Conservation (phyloP, 164 flowering plant genomes). For the Vitis vinifera region ASM3070453v1 NC_081811.1:8553001-8553500, state of each 20-base stretch:
- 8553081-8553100: not conserved
- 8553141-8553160: slow-evolving; percentile 21
- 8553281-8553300: too few relatives aligned
- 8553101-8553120: too few relatives aligned
- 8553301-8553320: not conserved
- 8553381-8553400: not conserved
- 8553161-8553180: slow-evolving; percentile 10
- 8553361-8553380: not conserved
- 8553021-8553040: slow-evolving; percentile 15
- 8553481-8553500: too few relatives aligned
- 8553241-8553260: not conserved
- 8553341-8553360: not conserved
- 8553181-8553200: slow-evolving; percentile 22
- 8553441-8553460: too few relatives aligned
- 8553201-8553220: slow-evolving; percentile 28
- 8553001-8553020: slow-evolving; percentile 3
- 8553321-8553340: not conserved
- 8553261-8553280: not conserved
- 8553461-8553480: too few relatives aligned
- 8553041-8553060: not conserved
- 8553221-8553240: slow-evolving; percentile 52
- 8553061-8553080: not conserved
- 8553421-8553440: too few relatives aligned
- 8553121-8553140: not conserved
- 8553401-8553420: too few relatives aligned